Conservation (phyloP, 1,284 basidiomycete genomes). For the Tylopilus orsonianus region DNA sequence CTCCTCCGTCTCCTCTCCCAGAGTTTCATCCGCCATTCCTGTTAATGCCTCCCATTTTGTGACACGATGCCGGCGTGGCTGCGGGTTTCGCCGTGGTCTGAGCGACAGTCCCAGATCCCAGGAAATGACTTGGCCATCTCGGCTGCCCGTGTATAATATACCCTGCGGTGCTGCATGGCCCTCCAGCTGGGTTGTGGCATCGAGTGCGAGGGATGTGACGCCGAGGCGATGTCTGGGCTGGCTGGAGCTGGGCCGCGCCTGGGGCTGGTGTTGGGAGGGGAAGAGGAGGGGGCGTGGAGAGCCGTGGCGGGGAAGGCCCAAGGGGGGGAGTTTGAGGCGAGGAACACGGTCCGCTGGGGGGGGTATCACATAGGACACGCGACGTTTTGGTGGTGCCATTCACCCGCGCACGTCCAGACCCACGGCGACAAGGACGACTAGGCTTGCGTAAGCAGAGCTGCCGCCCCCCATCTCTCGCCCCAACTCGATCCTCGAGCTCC, state of each 20-base stretch:
- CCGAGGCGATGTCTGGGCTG: conserved; percentile 87
- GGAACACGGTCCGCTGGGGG: conserved; percentile 64
- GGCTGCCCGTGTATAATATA: conserved; percentile 90
- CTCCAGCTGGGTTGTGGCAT: conserved; percentile 75
- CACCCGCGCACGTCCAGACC: conserved; percentile 13
- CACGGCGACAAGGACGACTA: conserved; percentile 5
- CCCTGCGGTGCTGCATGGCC: conserved; percentile 72
- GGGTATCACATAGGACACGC: conserved; percentile 87
- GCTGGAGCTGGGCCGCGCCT: conserved; percentile 10
- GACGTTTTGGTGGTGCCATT: conserved; percentile 46
- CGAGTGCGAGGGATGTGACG: conserved; percentile 82
- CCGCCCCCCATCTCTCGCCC: too few species aligned
- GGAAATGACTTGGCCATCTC: conserved; percentile 88
- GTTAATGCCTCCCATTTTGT: conserved; percentile 74
- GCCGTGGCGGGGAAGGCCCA: conserved; percentile 60
- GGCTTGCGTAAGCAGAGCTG: conserved; percentile 35
- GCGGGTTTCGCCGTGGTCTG: conserved; percentile 38
- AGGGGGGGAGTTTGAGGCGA: conserved; percentile 69
- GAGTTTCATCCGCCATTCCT: conserved; percentile 72
- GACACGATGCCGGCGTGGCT: conserved; percentile 26
- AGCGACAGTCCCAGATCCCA: conserved; percentile 87
- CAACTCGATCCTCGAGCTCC: too few species aligned
- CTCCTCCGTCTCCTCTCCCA: conserved; percentile 62
- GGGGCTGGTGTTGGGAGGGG: conserved; percentile 34
- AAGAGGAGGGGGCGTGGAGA: conserved; percentile 66